phyloP scores from a whole-genome alignment of 2,329 filamentous ascomycete genomes.

The Erysiphe pulchra region DNA sequence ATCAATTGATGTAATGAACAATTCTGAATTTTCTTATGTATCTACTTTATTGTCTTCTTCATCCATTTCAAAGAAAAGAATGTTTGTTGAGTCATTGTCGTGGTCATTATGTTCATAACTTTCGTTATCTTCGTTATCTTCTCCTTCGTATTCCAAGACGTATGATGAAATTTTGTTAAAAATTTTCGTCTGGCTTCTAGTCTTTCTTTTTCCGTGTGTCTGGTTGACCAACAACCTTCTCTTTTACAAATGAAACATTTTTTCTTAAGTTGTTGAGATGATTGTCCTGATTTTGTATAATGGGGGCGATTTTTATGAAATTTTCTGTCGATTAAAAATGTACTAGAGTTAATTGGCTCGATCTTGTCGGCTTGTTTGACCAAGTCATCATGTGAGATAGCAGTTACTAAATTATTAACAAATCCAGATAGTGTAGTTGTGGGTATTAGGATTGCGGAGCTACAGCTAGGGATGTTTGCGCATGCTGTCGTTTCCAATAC shows the following conservation, averaged over 20 bases:
- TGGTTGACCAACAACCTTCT: not conserved
- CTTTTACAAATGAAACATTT: not conserved
- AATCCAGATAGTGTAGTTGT: not conserved
- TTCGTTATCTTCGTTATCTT: not conserved
- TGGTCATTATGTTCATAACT: not conserved
- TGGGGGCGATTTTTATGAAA: not conserved
- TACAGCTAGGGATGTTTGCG: not conserved
- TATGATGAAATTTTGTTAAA: not conserved
- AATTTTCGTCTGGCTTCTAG: not conserved
- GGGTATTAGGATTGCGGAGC: not conserved
- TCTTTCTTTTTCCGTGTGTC: not conserved
- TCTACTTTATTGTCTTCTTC: not conserved
- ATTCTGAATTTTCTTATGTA: not conserved
- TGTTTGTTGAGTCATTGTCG: not conserved
- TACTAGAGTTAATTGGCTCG: not conserved
- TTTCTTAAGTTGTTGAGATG: not conserved
- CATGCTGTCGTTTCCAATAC: not conserved
- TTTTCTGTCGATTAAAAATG: not conserved
- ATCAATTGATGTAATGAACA: not conserved
- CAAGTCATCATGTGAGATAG: not conserved
- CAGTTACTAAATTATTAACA: not conserved
- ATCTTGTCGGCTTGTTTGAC: not conserved
- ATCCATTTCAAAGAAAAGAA: not conserved
- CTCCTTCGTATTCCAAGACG: not conserved
- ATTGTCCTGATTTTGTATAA: too few relatives aligned